Conservation (phyloP, 176 grass and related monocot species). For the Avena eriantha region DNA sequence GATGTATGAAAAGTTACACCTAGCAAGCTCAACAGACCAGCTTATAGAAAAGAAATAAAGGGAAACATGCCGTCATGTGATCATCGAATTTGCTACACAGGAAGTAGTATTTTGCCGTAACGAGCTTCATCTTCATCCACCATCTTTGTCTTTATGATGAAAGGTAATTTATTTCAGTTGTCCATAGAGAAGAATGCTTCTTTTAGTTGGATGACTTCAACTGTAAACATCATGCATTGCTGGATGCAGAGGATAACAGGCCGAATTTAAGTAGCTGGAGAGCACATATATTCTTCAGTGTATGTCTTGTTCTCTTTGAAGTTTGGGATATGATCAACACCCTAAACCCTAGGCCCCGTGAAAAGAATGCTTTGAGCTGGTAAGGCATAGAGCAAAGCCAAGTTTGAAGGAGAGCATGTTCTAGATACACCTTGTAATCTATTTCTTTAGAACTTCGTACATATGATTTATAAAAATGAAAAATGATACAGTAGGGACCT, state of each 20-base stretch:
- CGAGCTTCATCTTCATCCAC: not conserved
- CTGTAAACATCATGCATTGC: not conserved
- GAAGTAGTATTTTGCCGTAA: not conserved
- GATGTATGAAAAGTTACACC: not conserved
- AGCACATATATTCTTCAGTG: not conserved
- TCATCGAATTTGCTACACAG: not conserved
- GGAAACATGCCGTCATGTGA: not conserved
- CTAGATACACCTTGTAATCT: too few relatives aligned
- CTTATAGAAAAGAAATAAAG: not conserved
- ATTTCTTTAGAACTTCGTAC: too few relatives aligned
- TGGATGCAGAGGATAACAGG: not conserved
- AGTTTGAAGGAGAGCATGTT: too few relatives aligned
- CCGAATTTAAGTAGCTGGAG: constrained; percentile 21
- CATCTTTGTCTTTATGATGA: not conserved
- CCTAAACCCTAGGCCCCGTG: too few relatives aligned
- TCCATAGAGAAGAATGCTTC: not conserved
- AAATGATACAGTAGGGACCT: too few relatives aligned
- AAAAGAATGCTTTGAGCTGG: too few relatives aligned
- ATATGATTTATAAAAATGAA: too few relatives aligned
- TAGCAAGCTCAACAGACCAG: not conserved
- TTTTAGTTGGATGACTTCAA: constrained; percentile 8
- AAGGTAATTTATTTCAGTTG: not conserved
- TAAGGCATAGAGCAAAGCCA: too few relatives aligned
- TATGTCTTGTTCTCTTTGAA: too few relatives aligned
- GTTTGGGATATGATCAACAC: too few relatives aligned